Base-by-base conservation (phyloP, 768 basidiomycete genomes). In the Boletus pseudopeckii region DNA sequence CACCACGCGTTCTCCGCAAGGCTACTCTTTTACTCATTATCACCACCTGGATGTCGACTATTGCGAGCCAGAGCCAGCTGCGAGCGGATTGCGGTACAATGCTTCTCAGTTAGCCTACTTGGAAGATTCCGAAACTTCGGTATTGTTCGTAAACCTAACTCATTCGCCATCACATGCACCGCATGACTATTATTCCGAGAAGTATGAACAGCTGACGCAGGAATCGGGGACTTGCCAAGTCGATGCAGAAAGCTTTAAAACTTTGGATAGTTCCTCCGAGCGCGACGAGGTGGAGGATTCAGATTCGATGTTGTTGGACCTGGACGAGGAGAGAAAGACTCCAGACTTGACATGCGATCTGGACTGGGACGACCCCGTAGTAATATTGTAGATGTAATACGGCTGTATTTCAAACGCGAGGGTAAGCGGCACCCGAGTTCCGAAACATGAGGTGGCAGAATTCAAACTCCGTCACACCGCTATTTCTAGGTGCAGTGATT, bases 401-500 rank as follows among this genome's bases (percentile, higher is more conserved):
- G 10, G 59, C 40, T 17, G 17, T 34, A 61, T 61, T 64, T 53
- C 48, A 55, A 61, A 67, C 62, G 37, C 38, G 57, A 44, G 61
- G 57, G 48, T 4, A 32, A 32, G 30, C 30, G 30, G 37, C 43
- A 47, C 65, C 64, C 64, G 64, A 64, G 49, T 54, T 67, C 57
- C 68, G 66, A 68, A 57, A 70, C 68, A 69, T 69, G 64, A 71
- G 64, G 64, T 32, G 20, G 7, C 1, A 7, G 5, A 18, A 56
- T 68, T 66, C 0, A 63, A 41, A 59, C 59, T 62, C 69, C 66
- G 69, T 22, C 43, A 46, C 67, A 68, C 68, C 69, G 67, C 64
- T 34, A 42, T 47, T 48, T 59, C 44, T 54, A 57, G 38, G 48
- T 45, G 48, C 36, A 51, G 26, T 56, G 60, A 70, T 62, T 56